Evolutionary conservation across 768 basidiomycete species (phyloP), one percentile per base, ranked within the genome.

Genomic region (Crucibulum laeve): DNA sequence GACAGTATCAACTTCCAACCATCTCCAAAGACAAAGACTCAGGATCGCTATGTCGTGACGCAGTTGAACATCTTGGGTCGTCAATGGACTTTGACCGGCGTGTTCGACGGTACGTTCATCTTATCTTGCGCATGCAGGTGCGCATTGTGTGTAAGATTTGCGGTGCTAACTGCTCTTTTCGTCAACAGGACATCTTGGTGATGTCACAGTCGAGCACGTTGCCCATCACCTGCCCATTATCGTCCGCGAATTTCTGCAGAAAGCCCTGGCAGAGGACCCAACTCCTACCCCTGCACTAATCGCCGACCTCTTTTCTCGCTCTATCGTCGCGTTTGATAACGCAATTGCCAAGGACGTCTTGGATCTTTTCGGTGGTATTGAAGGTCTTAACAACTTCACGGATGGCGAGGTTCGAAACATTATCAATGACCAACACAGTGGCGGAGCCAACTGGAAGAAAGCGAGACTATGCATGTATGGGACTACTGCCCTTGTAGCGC

Each of bases 391-490:
- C 23, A 58, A 70, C 13, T 72, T 79, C 59, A 71, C 78, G 3
- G 77, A 84, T 51, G 64, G 69, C 19, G 62, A 80, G 45, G 80
- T 87, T 38, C 69, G 74, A 39, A 52, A 64, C 13, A 70, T 82
- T 33, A 77, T 90, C 55, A 80, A 87, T 48, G 85, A 88, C 57
- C 76, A 77, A 43, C 65, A 73, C 35, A 54, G 59, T 5, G 80
- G 79, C 6, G 79, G 78, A 4, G 65, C 64, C 15, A 85, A 84
- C 55, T 77, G 81, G 67, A 68, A 74, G 41, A 84, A 80, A 53
- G 80, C 79, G 15, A 64, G 82, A 39, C 68, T 86, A 38, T 84
- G 83, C 56, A 85, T 90, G 78, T 84, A 87, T 52, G 87, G 87
- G 17, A 86, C 82, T 0, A 89, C 87, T 2, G 85, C 82, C 4